Conservation (phyloP, 805 yeast species). For the Yarrowia sp. region DNA sequence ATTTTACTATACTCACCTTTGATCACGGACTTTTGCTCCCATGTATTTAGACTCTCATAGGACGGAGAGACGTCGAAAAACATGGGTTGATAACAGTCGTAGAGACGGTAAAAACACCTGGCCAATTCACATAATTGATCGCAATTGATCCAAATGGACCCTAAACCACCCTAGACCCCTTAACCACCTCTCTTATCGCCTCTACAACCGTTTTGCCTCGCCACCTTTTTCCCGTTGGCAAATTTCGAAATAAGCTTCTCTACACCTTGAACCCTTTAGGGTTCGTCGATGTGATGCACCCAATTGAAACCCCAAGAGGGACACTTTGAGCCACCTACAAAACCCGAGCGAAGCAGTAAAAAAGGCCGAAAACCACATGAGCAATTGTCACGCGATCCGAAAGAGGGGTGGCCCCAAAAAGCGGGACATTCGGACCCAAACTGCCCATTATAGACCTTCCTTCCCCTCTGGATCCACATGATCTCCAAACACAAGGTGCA, state of each 20-base stretch:
- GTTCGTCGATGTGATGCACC: background rate
- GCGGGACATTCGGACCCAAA: background rate
- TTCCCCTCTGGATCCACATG: background rate
- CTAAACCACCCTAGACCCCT: too few relatives aligned
- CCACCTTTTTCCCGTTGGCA: background rate
- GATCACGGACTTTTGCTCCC: too few relatives aligned
- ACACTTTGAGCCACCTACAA: background rate
- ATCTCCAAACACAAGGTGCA: background rate
- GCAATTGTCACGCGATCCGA: background rate
- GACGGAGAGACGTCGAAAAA: background rate
- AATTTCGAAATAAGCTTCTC: background rate
- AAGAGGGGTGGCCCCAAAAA: background rate
- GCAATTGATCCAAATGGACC: background rate
- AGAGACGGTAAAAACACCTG: background rate
- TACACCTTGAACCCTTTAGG: background rate
- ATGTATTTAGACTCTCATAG: background rate
- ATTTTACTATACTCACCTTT: background rate
- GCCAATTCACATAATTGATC: background rate
- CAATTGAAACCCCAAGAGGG: background rate
- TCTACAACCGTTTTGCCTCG: background rate
- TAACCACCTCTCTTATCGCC: too few relatives aligned
- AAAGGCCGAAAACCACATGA: background rate
- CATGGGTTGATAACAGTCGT: background rate
- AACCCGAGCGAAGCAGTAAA: background rate
- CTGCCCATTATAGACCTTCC: background rate